These are phyloP conservation scores for Trifolium fragiferum DNA, from an alignment of 306 rosid genomes.

Conservation along the genomic window DNA sequence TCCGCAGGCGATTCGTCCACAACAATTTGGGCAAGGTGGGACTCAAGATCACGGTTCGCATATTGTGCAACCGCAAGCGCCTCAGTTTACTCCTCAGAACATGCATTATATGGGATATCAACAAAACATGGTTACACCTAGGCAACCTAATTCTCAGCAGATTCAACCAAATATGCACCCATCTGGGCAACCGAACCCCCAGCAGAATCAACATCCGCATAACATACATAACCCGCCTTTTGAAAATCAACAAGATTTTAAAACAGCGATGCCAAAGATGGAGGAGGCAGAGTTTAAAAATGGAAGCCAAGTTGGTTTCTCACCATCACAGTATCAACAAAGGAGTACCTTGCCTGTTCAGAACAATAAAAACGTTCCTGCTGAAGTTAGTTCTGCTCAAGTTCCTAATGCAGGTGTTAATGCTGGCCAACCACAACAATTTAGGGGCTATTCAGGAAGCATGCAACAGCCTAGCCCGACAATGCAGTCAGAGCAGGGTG, in stretches of 20 bases:
- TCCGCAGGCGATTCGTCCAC: conserved; percentile 56
- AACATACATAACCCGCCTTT: conserved; percentile 59
- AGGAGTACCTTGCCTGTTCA: conserved; percentile 59
- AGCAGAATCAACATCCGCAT: conserved; percentile 61
- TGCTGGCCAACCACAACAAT: conserved; percentile 69
- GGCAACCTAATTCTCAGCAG: conserved; percentile 67
- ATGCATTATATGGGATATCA: conserved; percentile 75
- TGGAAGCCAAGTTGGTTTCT: conserved; percentile 72
- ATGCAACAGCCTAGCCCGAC: conserved; percentile 65
- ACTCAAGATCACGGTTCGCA: conserved; percentile 65
- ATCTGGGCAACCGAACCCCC: conserved; percentile 67
- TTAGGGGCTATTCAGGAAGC: conserved; percentile 55
- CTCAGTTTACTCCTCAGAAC: conserved; percentile 66
- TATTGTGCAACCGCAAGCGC: conserved; percentile 62
- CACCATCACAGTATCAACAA: conserved; percentile 80
- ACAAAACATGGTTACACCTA: conserved; percentile 57
- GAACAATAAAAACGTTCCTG: conserved; percentile 57
- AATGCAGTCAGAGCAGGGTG: conserved; percentile 65
- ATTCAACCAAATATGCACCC: conserved; percentile 59
- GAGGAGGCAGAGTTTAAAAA: conserved; percentile 75
- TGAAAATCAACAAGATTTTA: conserved; percentile 71
- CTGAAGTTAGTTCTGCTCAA: conserved; percentile 60
- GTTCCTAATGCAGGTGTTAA: conserved; percentile 61
- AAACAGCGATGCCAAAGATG: conserved; percentile 46
- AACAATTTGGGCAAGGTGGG: conserved; percentile 61